A percentile compares a stretch with the other conserved stretches of the same genome.
Conservation (phyloP, 2,329 filamentous ascomycete genomes). For the Alternaria angustiovoidea region DNA sequence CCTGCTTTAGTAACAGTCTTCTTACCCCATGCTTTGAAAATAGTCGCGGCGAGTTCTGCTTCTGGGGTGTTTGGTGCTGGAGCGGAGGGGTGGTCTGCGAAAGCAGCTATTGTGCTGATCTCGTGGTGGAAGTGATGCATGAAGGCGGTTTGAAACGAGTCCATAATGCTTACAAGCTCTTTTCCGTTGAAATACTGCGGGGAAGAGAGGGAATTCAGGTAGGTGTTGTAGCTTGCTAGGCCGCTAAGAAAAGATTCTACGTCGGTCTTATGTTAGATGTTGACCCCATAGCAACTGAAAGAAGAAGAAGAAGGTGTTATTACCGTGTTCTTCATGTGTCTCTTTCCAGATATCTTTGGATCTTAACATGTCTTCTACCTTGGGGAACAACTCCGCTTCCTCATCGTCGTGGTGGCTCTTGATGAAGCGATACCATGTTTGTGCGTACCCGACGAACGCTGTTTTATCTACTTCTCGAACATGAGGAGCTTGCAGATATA, state of each 20-base stretch:
- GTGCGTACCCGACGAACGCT: conserved; percentile 48
- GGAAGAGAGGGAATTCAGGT: conserved; percentile 30
- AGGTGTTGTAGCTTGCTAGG: conserved; percentile 34
- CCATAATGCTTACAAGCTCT: conserved; percentile 39
- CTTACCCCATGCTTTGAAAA: conserved; percentile 70
- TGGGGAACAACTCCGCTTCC: conserved; percentile 47
- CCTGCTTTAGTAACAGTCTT: conserved; percentile 69
- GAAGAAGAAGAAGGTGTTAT: neutral
- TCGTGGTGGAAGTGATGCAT: conserved; percentile 46
- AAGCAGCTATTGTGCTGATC: conserved; percentile 42
- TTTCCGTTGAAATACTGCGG: conserved; percentile 30
- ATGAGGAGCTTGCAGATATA: conserved; percentile 50
- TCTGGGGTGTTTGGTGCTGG: conserved; percentile 57
- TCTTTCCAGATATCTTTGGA: conserved; percentile 40
- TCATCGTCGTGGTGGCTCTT: conserved; percentile 51
- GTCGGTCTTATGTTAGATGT: neutral
- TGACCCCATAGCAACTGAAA: neutral
- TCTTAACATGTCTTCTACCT: conserved; percentile 41
- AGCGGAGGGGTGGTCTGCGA: conserved; percentile 60
- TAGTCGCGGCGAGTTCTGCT: conserved; percentile 55
- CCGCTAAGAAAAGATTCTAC: conserved; percentile 42
- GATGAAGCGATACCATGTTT: conserved; percentile 47
- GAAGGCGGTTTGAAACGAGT: conserved; percentile 38
- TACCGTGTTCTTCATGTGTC: conserved; percentile 48
- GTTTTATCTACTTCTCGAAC: conserved; percentile 41